Evolutionary conservation across 164 flowering plant genomes (phyloP).

Genomic region (Aristolochia contorta): DNA sequence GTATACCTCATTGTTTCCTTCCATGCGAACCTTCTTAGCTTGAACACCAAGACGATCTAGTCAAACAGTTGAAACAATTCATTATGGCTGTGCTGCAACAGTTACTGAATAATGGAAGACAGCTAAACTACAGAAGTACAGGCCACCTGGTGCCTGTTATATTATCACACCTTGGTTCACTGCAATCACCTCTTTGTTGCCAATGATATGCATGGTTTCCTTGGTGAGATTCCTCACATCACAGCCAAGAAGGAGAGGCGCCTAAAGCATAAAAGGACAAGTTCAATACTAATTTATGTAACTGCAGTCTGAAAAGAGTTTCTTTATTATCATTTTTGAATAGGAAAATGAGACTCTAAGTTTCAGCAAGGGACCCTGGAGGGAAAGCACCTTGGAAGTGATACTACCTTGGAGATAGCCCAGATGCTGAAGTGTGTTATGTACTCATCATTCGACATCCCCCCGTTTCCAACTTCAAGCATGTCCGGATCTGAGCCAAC

Average conservation of each 20-base stretch:
- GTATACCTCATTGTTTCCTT: constrained; percentile 63
- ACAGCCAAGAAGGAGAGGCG: constrained; percentile 88
- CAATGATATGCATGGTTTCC: constrained; percentile 57
- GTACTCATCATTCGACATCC: constrained; percentile 77
- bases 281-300: too few relatives aligned
- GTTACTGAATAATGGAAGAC: too few relatives aligned
- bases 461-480: constrained; percentile 96
- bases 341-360: background rate
- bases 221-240: constrained; percentile 55
- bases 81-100: background rate
- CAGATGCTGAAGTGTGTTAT: constrained; percentile 79
- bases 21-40: constrained; percentile 55
- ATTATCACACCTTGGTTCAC: constrained; percentile 58
- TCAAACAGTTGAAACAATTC: background rate
- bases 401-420: constrained; percentile 73
- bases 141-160: too few relatives aligned
- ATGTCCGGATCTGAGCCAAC: constrained; percentile 71
- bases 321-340: too few relatives aligned
- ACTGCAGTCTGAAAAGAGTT: too few relatives aligned
- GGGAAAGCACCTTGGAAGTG: background rate
- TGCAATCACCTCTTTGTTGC: constrained; percentile 69
- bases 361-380: background rate
- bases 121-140: too few relatives aligned
- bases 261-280: constrained; percentile 26
- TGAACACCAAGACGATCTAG: constrained; percentile 67